Conservation (phyloP, 768 basidiomycete species). For the Coprinopsis strossmayeri region DNA sequence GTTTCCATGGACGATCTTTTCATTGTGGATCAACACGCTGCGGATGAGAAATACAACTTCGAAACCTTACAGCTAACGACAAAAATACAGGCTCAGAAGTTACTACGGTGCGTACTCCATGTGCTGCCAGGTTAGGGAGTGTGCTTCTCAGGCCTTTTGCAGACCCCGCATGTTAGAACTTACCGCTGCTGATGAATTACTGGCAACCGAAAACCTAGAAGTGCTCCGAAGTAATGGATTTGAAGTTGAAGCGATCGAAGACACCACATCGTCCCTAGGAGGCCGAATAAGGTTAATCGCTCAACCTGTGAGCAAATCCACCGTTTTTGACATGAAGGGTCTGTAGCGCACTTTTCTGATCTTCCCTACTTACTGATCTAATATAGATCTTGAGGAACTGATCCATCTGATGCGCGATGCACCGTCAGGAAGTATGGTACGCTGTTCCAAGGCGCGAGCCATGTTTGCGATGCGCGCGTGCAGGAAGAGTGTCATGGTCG, state of each 20-base stretch:
- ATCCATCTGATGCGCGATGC: conserved; percentile 78
- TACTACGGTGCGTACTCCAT: conserved; percentile 57
- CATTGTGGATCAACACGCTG: conserved; percentile 95
- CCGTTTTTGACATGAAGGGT: conserved; percentile 88
- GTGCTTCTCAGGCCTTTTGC: neutral
- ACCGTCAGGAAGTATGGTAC: conserved; percentile 74
- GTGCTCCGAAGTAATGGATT: conserved; percentile 85
- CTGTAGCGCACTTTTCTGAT: conserved; percentile 5
- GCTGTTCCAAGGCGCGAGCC: conserved; percentile 85
- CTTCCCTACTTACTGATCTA: conserved; percentile 4
- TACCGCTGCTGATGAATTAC: conserved; percentile 83
- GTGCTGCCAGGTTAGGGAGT: neutral
- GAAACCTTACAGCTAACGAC: conserved; percentile 91
- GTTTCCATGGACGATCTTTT: conserved; percentile 76
- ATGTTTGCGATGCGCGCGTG: conserved; percentile 99
- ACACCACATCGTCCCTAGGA: conserved; percentile 28
- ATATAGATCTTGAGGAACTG: conserved; percentile 87
- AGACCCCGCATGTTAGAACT: conserved; percentile 78
- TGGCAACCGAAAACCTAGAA: conserved; percentile 84
- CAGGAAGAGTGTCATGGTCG: conserved; percentile 94
- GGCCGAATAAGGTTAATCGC: conserved; percentile 61
- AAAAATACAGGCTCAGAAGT: conserved; percentile 75
- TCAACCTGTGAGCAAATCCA: conserved; percentile 88
- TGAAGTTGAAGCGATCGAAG: conserved; percentile 60
- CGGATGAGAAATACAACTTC: conserved; percentile 98